phyloP scores from a whole-genome alignment of 2,329 filamentous ascomycete species.

The Phyllosticta paracitricarpa region DNA sequence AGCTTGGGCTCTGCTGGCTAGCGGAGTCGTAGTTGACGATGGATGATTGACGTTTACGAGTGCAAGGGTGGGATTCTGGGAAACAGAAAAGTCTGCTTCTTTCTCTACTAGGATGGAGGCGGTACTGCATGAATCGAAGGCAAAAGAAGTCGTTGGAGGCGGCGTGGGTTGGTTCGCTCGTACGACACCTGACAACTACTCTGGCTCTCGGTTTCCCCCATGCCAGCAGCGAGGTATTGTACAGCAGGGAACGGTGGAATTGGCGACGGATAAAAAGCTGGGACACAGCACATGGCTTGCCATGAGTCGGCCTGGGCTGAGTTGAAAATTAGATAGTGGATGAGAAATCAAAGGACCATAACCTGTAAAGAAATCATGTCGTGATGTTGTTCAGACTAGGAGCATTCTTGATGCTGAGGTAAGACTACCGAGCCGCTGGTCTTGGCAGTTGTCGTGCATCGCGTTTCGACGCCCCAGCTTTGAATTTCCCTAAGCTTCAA shows the following conservation, averaged over 20 bases:
- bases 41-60: constrained; percentile 17
- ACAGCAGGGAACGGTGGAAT: neutral
- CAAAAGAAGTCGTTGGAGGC: neutral
- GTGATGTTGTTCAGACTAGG: neutral
- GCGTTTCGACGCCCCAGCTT: neutral
- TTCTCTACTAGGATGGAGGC: neutral
- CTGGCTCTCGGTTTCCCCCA: neutral
- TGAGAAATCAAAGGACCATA: neutral
- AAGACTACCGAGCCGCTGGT: neutral
- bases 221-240: neutral
- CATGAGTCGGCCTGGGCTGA: neutral
- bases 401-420: neutral
- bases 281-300: neutral
- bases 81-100: neutral
- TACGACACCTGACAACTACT: neutral
- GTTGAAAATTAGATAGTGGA: neutral
- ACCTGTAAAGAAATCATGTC: neutral
- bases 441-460: neutral
- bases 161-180: neutral
- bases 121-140: neutral
- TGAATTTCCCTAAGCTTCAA: neutral
- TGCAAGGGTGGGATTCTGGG: neutral
- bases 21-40: neutral
- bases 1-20: constrained; percentile 14
- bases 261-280: neutral